These are phyloP conservation scores for Pseudotsuga menziesii DNA, from an alignment of 75 land plant species.

Conservation along the genomic window DNA sequence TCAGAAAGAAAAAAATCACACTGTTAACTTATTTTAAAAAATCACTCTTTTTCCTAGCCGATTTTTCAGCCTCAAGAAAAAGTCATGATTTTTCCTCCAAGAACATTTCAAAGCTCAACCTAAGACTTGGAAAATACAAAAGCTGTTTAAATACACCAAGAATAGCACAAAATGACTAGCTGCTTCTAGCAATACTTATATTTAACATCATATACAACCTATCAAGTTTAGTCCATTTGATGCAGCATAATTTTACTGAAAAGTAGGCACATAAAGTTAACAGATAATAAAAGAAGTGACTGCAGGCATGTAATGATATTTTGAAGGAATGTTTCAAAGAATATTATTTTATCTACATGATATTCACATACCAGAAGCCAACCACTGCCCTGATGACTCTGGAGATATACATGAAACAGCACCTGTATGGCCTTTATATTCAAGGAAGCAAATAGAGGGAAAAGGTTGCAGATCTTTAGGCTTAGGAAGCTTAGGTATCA, in stretches of 20 bases:
- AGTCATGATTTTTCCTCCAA: no score
- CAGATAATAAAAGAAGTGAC: not conserved
- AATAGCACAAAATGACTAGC: not conserved
- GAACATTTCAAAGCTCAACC: not conserved
- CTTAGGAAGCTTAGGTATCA: constrained; percentile 94
- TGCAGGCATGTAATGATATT: not conserved
- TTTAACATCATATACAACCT: not conserved
- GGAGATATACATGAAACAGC: constrained; percentile 67
- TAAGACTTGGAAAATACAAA: not conserved
- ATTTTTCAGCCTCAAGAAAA: no score
- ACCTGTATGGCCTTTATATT: constrained; percentile 78
- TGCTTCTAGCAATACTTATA: not conserved
- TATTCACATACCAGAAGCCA: constrained; percentile 77
- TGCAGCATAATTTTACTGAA: no score
- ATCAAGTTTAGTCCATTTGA: not conserved
- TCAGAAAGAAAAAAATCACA: no score
- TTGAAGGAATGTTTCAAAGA: not conserved
- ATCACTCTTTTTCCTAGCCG: no score
- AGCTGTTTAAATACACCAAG: not conserved
- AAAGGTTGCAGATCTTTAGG: constrained; percentile 88
- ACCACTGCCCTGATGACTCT: constrained; percentile 78
- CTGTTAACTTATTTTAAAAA: no score
- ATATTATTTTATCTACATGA: not conserved
- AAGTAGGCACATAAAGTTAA: not conserved
- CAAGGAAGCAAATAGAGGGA: constrained; percentile 76